phyloP scores from a whole-genome alignment of 306 rosid genomes.

The Nissolia schottii region DNA sequence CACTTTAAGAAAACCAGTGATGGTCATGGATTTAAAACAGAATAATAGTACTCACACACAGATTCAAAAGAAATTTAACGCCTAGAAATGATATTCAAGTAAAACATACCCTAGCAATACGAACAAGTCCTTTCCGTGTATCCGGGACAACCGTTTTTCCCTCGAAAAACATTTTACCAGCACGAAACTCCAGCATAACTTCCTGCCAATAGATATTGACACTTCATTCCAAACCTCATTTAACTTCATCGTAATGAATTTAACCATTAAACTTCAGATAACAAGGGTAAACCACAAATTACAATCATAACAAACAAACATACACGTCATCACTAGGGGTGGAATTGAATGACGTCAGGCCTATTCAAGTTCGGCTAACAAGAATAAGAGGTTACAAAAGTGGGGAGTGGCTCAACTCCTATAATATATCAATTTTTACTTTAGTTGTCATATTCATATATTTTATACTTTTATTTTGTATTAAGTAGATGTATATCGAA shows the following conservation, averaged over 20 bases:
- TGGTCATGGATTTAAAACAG: not conserved
- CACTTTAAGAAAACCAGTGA: not conserved
- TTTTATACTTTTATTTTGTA: not conserved
- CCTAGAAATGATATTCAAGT: not conserved
- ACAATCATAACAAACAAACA: not conserved
- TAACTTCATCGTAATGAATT: not conserved
- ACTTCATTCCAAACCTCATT: not conserved
- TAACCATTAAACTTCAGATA: not conserved
- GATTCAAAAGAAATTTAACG: not conserved
- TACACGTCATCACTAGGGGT: not conserved
- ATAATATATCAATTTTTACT: too few species aligned
- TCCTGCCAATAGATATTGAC: slow-evolving; percentile 47
- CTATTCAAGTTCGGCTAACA: not conserved
- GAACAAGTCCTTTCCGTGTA: slow-evolving; percentile 82
- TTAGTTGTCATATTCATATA: too few species aligned
- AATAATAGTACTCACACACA: not conserved
- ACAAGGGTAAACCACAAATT: not conserved
- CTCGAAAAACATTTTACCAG: slow-evolving; percentile 81
- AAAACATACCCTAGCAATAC: slow-evolving; percentile 68
- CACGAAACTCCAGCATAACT: slow-evolving; percentile 80
- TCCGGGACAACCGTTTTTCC: slow-evolving; percentile 77
- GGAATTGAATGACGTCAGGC: not conserved
- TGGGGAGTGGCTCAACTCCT: not conserved
- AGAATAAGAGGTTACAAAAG: too few species aligned
- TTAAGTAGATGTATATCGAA: too few species aligned